Evolutionary conservation across 345 rosid species (phyloP).

Genomic region (Linum usitatissimum): DNA sequence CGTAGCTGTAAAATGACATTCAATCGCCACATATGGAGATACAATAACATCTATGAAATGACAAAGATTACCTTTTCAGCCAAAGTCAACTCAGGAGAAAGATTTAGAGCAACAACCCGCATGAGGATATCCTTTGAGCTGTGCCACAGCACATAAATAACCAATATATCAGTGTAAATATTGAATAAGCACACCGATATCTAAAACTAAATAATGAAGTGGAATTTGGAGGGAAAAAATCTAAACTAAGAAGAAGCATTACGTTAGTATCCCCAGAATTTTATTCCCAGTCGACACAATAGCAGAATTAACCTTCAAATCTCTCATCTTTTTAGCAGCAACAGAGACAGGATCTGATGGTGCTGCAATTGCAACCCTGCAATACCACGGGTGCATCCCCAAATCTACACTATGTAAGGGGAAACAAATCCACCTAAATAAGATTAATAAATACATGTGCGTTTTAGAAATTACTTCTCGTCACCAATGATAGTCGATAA

Average conservation of each 20-base stretch:
- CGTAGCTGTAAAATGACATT: neutral
- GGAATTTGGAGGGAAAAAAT: neutral
- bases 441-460: neutral
- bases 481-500: conserved; percentile 78
- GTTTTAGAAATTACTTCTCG: conserved; percentile 33
- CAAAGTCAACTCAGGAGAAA: conserved; percentile 74
- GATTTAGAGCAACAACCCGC: conserved; percentile 94
- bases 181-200: neutral
- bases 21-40: neutral
- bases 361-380: conserved; percentile 62
- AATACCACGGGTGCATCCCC: conserved; percentile 12
- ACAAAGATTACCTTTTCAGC: conserved; percentile 61
- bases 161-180: conserved; percentile 4
- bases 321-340: conserved; percentile 89
- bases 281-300: conserved; percentile 52
- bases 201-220: neutral
- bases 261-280: conserved; percentile 86
- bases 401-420: neutral
- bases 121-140: conserved; percentile 94
- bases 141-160: conserved; percentile 16
- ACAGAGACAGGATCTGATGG: conserved; percentile 79
- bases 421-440: neutral
- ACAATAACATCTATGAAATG: neutral
- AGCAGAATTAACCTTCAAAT: conserved; percentile 65
- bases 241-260: conserved; percentile 21